Conservation (phyloP, 108 stramenopile species). For the Schizochytrium sp. region DNA sequence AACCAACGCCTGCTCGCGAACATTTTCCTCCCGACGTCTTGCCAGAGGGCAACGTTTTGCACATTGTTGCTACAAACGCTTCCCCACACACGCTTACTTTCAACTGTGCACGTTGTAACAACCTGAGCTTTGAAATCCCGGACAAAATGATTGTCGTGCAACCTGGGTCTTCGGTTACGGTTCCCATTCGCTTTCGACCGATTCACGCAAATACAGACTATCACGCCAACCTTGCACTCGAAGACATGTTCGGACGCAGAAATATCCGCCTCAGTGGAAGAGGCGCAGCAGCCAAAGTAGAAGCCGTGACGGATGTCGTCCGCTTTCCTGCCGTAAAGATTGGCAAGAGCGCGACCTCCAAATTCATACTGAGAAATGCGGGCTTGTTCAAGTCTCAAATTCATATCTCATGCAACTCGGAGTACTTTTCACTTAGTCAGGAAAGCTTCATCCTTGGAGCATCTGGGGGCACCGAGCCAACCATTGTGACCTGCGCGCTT, state of each 20-base stretch:
- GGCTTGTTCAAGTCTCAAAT: neutral
- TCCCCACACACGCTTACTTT: neutral
- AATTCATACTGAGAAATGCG: neutral
- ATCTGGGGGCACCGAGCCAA: neutral
- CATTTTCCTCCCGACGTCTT: neutral
- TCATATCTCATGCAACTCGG: neutral
- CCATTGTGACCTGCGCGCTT: neutral
- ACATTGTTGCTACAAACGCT: neutral
- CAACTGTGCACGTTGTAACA: neutral
- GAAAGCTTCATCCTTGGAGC: neutral
- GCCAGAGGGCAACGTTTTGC: neutral
- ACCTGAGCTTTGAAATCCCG: neutral
- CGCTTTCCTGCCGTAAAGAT: neutral
- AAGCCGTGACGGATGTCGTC: neutral
- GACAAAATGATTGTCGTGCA: neutral
- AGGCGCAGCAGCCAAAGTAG: neutral
- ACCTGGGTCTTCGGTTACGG: neutral
- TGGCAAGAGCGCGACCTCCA: neutral
- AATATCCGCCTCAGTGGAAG: neutral
- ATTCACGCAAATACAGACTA: neutral
- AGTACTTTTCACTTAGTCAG: neutral
- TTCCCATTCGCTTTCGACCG: neutral
- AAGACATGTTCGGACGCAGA: neutral
- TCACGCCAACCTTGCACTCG: neutral
- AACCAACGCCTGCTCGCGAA: neutral